Conservation (phyloP, 805 yeast species). For the Ogataea degrootiae region DNA sequence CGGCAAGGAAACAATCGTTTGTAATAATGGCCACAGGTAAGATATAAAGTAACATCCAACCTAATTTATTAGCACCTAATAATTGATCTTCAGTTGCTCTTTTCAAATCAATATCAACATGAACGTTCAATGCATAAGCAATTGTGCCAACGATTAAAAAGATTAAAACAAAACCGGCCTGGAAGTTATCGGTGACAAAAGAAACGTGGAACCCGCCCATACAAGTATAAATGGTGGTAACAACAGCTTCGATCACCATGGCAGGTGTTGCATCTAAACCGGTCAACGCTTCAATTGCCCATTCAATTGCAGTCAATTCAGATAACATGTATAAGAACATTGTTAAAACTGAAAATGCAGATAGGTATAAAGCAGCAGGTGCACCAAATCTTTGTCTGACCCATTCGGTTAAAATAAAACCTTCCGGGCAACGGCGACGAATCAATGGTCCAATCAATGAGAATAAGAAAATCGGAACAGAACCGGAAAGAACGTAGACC, state of each 20-base stretch:
- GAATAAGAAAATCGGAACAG: slow-evolving; percentile 81
- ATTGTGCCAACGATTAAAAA: slow-evolving; percentile 66
- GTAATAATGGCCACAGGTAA: slow-evolving; percentile 82
- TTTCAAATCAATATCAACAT: slow-evolving; percentile 56
- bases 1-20: slow-evolving; percentile 85
- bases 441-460: slow-evolving; percentile 79
- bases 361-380: slow-evolving; percentile 66
- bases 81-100: slow-evolving; percentile 60
- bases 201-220: slow-evolving; percentile 89
- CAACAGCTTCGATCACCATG: slow-evolving; percentile 78
- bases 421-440: slow-evolving; percentile 76
- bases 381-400: slow-evolving; percentile 78
- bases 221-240: slow-evolving; percentile 81
- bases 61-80: slow-evolving; percentile 61
- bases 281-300: slow-evolving; percentile 72
- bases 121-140: slow-evolving; percentile 71
- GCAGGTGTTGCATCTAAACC: slow-evolving; percentile 76
- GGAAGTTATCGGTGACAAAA: slow-evolving; percentile 81
- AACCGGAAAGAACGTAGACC: slow-evolving; percentile 74
- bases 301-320: slow-evolving; percentile 76
- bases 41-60: slow-evolving; percentile 88
- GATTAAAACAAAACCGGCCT: slow-evolving; percentile 67
- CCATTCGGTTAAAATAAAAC: slow-evolving; percentile 93
- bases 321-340: slow-evolving; percentile 84
- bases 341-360: slow-evolving; percentile 79